These are phyloP conservation scores for Chaetomidium leptoderma DNA, from an alignment of 495 filamentous ascomycete species.

Conservation along the genomic window DNA sequence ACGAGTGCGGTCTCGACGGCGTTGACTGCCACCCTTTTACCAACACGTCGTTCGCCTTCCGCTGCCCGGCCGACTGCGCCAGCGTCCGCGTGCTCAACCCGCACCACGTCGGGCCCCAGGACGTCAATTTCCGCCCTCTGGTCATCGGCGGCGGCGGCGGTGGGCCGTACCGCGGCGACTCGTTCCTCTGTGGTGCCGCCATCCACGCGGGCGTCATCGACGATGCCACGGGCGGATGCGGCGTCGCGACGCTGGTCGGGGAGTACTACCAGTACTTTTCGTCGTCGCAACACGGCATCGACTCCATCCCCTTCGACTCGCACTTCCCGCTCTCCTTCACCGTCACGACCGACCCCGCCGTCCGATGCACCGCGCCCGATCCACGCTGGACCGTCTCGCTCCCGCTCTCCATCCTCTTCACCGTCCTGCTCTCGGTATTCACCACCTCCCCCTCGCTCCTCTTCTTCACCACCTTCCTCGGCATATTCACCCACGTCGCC, in stretches of 20 bases:
- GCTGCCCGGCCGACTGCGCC: slow-evolving; percentile 71
- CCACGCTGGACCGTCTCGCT: slow-evolving; percentile 66
- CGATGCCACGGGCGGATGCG: slow-evolving; percentile 69
- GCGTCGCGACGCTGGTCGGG: slow-evolving; percentile 54
- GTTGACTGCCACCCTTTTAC: slow-evolving; percentile 71
- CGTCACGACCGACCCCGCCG: slow-evolving; percentile 38
- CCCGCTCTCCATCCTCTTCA: slow-evolving; percentile 63
- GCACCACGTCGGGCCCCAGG: slow-evolving; percentile 65
- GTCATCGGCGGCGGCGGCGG: slow-evolving; percentile 65
- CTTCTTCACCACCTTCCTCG: slow-evolving; percentile 67
- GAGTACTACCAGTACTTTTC: slow-evolving; percentile 58
- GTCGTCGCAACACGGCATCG: slow-evolving; percentile 59
- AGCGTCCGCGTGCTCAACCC: slow-evolving; percentile 62
- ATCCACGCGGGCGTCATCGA: slow-evolving; percentile 60
- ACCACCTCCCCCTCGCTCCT: slow-evolving; percentile 63
- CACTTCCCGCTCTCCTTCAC: slow-evolving; percentile 73
- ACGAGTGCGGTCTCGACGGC: slow-evolving; percentile 72
- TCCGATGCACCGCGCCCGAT: slow-evolving; percentile 42
- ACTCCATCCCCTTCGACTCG: slow-evolving; percentile 65
- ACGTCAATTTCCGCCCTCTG: slow-evolving; percentile 62
- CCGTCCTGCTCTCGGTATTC: slow-evolving; percentile 61
- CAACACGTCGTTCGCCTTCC: slow-evolving; percentile 63
- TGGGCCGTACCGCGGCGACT: slow-evolving; percentile 66
- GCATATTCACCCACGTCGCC: slow-evolving; percentile 73
- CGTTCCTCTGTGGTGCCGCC: slow-evolving; percentile 51